A percentile compares a stretch with the other conserved stretches of the same genome.
Conservation (phyloP, 2,329 filamentous ascomycete genomes). For the Nectriaceae sp. region DNA sequence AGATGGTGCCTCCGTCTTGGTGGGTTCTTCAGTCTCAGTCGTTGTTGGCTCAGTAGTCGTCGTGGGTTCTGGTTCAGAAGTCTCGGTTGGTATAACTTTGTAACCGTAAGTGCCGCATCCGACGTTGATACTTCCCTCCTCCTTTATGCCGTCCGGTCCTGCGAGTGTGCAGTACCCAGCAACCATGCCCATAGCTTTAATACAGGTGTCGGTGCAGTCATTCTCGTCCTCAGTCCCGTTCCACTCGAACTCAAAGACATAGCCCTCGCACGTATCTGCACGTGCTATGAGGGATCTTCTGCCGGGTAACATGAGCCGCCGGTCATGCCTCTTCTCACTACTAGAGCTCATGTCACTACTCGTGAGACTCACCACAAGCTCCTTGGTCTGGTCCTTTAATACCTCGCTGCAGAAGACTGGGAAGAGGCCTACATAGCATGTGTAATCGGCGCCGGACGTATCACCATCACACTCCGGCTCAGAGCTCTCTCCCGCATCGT, state of each 20-base stretch:
- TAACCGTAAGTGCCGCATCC: conserved; percentile 4
- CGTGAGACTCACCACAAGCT: not conserved
- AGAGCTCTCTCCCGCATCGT: not conserved
- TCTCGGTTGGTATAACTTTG: not conserved
- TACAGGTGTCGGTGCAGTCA: not conserved
- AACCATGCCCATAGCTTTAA: not conserved
- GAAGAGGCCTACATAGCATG: not conserved
- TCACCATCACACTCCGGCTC: not conserved
- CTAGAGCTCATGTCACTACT: not conserved
- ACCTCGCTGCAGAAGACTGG: not conserved
- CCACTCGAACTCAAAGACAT: not conserved
- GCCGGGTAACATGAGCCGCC: not conserved
- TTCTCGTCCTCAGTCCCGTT: not conserved
- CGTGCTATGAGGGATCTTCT: not conserved
- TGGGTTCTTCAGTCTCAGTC: not conserved
- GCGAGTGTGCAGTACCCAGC: not conserved
- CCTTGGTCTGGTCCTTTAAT: not conserved
- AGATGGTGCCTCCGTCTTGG: not conserved
- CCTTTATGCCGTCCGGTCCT: not conserved
- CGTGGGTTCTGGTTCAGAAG: not conserved
- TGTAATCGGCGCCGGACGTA: not conserved
- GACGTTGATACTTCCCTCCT: not conserved
- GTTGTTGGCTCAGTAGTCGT: conserved; percentile 2
- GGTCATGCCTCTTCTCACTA: not conserved
- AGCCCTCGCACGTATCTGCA: not conserved